Evolutionary conservation across 2,329 filamentous ascomycete genomes (phyloP).

Genomic region (Aspergillus uvarum): DNA sequence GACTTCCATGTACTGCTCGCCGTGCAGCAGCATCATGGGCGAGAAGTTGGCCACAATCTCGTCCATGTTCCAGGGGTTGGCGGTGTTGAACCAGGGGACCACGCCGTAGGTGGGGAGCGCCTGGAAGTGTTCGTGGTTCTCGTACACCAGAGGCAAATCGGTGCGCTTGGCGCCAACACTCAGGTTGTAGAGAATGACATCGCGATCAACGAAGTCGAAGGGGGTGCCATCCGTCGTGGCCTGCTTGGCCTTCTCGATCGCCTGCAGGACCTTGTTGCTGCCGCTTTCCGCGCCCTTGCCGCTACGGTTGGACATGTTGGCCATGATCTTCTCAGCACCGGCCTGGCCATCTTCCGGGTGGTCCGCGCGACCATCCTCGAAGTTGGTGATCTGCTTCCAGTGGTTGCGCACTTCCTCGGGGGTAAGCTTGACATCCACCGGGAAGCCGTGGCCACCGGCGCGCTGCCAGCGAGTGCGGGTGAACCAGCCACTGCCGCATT

Average conservation of each 20-base stretch:
- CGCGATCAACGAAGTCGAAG: conserved; percentile 81
- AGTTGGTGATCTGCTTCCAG: conserved; percentile 79
- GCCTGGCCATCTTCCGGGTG: conserved; percentile 78
- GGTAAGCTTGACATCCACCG: conserved; percentile 75
- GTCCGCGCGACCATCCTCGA: conserved; percentile 83
- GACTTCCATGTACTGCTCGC: conserved; percentile 97
- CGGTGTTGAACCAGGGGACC: conserved; percentile 86
- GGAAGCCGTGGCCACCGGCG: conserved; percentile 85
- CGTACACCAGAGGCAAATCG: conserved; percentile 84
- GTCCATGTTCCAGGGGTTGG: conserved; percentile 74
- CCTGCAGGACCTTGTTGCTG: conserved; percentile 66
- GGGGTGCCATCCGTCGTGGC: conserved; percentile 70
- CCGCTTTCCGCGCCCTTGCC: conserved; percentile 35
- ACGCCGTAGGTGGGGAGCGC: conserved; percentile 94
- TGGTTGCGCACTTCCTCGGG: conserved; percentile 78
- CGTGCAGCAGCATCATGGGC: conserved; percentile 98
- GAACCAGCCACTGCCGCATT: conserved; percentile 93
- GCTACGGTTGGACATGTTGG: conserved; percentile 78
- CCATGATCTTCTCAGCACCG: conserved; percentile 75
- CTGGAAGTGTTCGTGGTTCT: conserved; percentile 90
- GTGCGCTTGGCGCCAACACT: conserved; percentile 88
- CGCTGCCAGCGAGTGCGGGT: conserved; percentile 94
- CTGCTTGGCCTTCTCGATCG: conserved; percentile 74
- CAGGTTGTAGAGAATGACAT: conserved; percentile 93
- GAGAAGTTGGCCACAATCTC: conserved; percentile 93